These are phyloP conservation scores for Pyrenopolyporus hunteri DNA, from an alignment of 495 filamentous ascomycete species.

Conservation along the genomic window DNA sequence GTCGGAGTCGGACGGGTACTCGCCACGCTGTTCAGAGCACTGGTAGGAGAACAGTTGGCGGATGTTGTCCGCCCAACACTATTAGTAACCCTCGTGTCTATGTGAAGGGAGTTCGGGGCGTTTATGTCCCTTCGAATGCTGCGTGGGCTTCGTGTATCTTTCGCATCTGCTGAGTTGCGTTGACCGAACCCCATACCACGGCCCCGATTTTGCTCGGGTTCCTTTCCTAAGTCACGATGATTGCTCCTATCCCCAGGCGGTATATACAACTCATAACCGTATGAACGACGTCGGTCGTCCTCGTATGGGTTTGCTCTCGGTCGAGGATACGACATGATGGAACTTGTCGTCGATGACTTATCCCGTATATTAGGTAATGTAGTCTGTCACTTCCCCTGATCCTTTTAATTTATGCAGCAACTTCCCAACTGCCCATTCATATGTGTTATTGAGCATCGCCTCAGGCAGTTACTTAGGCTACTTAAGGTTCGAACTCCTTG, in stretches of 20 bases:
- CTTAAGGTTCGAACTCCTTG: neutral
- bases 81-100: constrained; percentile 19
- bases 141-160: constrained; percentile 16
- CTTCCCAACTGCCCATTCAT: constrained; percentile 13
- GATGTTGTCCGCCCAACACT: constrained; percentile 3
- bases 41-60: constrained; percentile 23
- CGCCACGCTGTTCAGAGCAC: constrained; percentile 7
- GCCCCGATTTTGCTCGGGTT: neutral
- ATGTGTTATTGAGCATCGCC: constrained; percentile 19
- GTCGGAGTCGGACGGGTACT: constrained; percentile 19
- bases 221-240: constrained; percentile 5
- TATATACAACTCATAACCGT: constrained; percentile 8
- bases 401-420: constrained; percentile 9
- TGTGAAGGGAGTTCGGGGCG: constrained; percentile 1
- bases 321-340: constrained; percentile 8
- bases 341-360: too few species aligned
- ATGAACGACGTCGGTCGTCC: constrained; percentile 7
- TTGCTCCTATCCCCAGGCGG: neutral
- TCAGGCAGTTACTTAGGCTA: neutral
- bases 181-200: constrained; percentile 1
- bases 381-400: neutral
- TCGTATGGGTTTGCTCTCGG: constrained; percentile 3
- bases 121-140: constrained; percentile 1
- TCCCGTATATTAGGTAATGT: neutral
- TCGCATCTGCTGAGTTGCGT: constrained; percentile 20